Evolutionary conservation across 2,329 filamentous ascomycete genomes (phyloP).

Genomic region (Hypoxylon sp.): DNA sequence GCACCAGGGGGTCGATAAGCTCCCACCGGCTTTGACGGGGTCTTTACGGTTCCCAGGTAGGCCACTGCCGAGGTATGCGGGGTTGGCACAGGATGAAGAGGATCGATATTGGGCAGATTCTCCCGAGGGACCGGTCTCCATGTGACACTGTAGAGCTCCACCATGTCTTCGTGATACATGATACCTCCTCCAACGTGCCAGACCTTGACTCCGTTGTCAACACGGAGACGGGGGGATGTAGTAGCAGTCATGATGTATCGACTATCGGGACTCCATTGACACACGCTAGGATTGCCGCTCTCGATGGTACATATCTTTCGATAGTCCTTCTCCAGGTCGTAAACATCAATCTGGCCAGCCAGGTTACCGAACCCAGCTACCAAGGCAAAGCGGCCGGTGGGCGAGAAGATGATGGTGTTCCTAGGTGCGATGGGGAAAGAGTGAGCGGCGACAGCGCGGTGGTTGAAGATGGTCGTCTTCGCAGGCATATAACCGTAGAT

Average conservation of each 20-base stretch:
- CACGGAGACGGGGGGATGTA: constrained; percentile 90
- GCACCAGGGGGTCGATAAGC: constrained; percentile 96
- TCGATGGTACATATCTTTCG: constrained; percentile 92
- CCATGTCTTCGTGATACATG: constrained; percentile 96
- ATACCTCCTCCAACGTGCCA: constrained; percentile 90
- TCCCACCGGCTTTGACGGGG: constrained; percentile 94
- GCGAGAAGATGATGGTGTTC: constrained; percentile 95
- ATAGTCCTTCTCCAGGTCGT: constrained; percentile 94
- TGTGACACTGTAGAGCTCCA: constrained; percentile 87
- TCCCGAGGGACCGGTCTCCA: constrained; percentile 81
- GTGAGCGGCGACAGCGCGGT: constrained; percentile 81
- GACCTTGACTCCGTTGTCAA: constrained; percentile 95
- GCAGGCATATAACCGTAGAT: constrained; percentile 99
- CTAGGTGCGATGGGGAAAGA: constrained; percentile 86
- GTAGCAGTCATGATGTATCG: constrained; percentile 97
- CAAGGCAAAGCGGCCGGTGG: constrained; percentile 89
- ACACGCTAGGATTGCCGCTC: constrained; percentile 93
- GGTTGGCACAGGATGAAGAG: constrained; percentile 74
- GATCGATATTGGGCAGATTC: constrained; percentile 69
- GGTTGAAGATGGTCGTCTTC: constrained; percentile 98
- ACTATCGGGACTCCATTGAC: constrained; percentile 96
- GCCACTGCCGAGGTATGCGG: constrained; percentile 84
- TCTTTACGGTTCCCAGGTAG: constrained; percentile 87
- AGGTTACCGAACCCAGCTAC: constrained; percentile 97
- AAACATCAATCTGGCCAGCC: constrained; percentile 96